These are phyloP conservation scores for Lumnitzera littorea DNA, from an alignment of 345 rosid species.

Conservation along the genomic window DNA sequence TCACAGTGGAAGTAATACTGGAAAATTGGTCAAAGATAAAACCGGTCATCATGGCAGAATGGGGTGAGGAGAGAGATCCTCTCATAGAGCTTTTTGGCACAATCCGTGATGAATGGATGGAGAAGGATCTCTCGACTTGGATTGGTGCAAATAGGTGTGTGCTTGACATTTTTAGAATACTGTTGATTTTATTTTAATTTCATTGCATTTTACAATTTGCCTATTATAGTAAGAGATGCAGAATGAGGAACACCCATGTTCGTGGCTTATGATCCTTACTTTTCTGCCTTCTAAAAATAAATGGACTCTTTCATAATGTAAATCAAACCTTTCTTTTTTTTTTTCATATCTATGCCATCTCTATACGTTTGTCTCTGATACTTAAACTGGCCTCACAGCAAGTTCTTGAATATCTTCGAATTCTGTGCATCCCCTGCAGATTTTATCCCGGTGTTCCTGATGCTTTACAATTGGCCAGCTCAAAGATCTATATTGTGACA, in stretches of 20 bases:
- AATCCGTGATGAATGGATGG: conserved; percentile 92
- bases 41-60: conserved; percentile 73
- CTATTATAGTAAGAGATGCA: too few relatives aligned
- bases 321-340: too few relatives aligned
- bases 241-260: too few relatives aligned
- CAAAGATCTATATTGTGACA: conserved; percentile 68
- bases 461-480: conserved; percentile 77
- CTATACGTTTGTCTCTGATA: background rate
- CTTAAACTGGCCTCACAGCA: background rate
- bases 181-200: background rate
- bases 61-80: conserved; percentile 64
- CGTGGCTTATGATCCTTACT: too few relatives aligned
- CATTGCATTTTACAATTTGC: too few relatives aligned
- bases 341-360: too few relatives aligned
- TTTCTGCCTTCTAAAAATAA: too few relatives aligned
- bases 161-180: background rate
- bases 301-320: too few relatives aligned
- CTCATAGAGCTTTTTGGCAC: conserved; percentile 72
- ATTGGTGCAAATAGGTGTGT: conserved; percentile 88
- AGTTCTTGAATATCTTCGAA: background rate
- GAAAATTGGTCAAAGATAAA: conserved; percentile 74
- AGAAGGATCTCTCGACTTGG: conserved; percentile 64
- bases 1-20: conserved; percentile 56
- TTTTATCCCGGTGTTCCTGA: conserved; percentile 90
- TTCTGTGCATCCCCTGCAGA: conserved; percentile 29